Conservation (phyloP, 768 basidiomycete species). For the Tylopilus intermedius region DNA sequence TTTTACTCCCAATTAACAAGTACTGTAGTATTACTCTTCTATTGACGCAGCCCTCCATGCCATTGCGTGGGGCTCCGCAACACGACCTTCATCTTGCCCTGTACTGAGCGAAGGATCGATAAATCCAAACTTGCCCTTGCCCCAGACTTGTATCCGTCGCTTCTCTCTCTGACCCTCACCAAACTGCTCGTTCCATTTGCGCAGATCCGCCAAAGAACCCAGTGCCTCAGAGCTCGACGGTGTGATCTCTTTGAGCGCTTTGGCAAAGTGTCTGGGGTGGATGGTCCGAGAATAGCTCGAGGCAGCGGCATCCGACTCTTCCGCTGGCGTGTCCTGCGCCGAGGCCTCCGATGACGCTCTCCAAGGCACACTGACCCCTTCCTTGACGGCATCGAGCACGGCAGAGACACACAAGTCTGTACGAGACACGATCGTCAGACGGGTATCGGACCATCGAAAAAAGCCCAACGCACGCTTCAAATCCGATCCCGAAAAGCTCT, state of each 20-base stretch:
- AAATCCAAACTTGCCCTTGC: constrained; percentile 86
- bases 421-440: constrained; percentile 2
- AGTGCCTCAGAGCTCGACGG: constrained; percentile 83
- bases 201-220: constrained; percentile 67
- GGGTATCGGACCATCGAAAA: background rate
- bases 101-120: constrained; percentile 38
- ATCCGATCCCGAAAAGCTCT: constrained; percentile 90
- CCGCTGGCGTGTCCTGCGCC: background rate
- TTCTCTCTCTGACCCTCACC: constrained; percentile 75
- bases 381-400: constrained; percentile 88
- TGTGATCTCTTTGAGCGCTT: constrained; percentile 84
- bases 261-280: constrained; percentile 62
- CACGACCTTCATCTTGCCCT: constrained; percentile 41
- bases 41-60: constrained; percentile 15
- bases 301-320: constrained; percentile 3
- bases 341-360: constrained; percentile 14
- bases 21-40: constrained; percentile 26
- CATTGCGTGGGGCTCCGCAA: constrained; percentile 24
- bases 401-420: constrained; percentile 90
- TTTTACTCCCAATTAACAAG: constrained; percentile 11
- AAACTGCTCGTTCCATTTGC: constrained; percentile 92
- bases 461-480: constrained; percentile 68
- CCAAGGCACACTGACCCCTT: constrained; percentile 81
- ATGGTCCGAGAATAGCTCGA: constrained; percentile 37
- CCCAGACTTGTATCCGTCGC: constrained; percentile 73